Conservation (phyloP, 768 basidiomycete genomes). For the Boletus sensibilis region DNA sequence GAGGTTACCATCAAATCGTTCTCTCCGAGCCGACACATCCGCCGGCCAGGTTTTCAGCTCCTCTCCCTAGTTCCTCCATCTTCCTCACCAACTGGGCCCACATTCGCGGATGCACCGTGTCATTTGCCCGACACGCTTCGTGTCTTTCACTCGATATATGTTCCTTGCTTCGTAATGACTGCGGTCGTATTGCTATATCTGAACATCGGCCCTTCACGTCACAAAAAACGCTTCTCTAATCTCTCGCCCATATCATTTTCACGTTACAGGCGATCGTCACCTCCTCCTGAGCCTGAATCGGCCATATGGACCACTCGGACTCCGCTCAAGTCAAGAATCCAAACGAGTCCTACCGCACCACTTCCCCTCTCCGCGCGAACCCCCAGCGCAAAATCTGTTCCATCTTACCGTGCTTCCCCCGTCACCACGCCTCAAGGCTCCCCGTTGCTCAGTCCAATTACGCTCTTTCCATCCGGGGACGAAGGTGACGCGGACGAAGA, state of each 20-base stretch:
- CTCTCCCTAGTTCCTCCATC: constrained; percentile 57
- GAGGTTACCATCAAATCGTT: constrained; percentile 91
- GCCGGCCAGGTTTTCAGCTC: constrained; percentile 80
- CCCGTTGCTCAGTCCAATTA: constrained; percentile 38
- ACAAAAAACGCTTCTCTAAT: constrained; percentile 16
- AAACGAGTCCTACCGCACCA: constrained; percentile 39
- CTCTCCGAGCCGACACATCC: constrained; percentile 70
- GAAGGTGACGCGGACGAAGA: constrained; percentile 45
- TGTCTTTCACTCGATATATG: constrained; percentile 61
- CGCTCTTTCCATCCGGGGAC: constrained; percentile 41
- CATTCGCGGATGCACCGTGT: constrained; percentile 69
- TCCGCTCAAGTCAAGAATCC: constrained; percentile 37
- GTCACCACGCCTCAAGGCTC: constrained; percentile 39
- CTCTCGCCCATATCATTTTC: constrained; percentile 36
- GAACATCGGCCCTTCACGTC: constrained; percentile 35
- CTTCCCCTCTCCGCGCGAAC: constrained; percentile 43
- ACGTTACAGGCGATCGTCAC: constrained; percentile 26
- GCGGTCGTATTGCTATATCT: constrained; percentile 45
- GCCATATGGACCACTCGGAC: constrained; percentile 43
- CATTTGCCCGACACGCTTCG: constrained; percentile 70
- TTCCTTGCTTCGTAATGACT: constrained; percentile 60
- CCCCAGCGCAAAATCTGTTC: constrained; percentile 32
- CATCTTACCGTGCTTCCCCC: constrained; percentile 42
- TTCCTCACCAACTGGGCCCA: constrained; percentile 32
- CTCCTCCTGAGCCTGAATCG: constrained; percentile 34